Evolutionary conservation across 371 early-diverging fungal genomes (phyloP).

Genomic region (Mortierella sp.): DNA sequence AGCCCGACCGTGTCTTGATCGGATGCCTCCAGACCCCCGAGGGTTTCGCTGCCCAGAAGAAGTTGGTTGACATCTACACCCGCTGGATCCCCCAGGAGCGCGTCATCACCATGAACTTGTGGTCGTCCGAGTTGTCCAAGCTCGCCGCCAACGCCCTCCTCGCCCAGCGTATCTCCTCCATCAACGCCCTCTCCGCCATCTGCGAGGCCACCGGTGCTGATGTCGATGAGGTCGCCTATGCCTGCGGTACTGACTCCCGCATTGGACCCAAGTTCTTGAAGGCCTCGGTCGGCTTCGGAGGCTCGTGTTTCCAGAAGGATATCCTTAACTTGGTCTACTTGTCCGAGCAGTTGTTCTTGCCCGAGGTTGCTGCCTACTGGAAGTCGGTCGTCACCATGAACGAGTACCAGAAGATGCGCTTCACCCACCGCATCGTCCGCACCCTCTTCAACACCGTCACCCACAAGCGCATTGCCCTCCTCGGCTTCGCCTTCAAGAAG

Average conservation of each 20-base stretch:
- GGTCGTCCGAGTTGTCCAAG: conserved; percentile 96
- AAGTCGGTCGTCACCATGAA: conserved; percentile 92
- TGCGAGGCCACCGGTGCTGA: conserved; percentile 97
- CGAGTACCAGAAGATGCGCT: conserved; percentile 94
- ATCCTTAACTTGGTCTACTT: conserved; percentile 94
- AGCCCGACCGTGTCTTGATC: conserved; percentile 95
- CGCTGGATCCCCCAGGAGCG: conserved; percentile 87
- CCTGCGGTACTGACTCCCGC: conserved; percentile 90
- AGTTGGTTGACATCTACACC: conserved; percentile 78
- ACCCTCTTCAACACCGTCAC: conserved; percentile 87
- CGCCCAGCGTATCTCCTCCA: conserved; percentile 95
- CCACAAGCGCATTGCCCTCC: conserved; percentile 86
- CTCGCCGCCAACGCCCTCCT: conserved; percentile 96
- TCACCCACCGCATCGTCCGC: conserved; percentile 76
- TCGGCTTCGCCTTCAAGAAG: conserved; percentile 97
- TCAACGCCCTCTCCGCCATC: conserved; percentile 93
- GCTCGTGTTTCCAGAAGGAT: conserved; percentile 97
- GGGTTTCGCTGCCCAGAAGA: conserved; percentile 83
- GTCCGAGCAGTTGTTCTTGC: conserved; percentile 84
- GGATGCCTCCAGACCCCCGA: conserved; percentile 87
- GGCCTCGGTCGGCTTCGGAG: conserved; percentile 96
- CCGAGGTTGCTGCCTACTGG: conserved; percentile 97
- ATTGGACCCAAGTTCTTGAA: conserved; percentile 95
- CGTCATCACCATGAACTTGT: conserved; percentile 93
- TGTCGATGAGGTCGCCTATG: conserved; percentile 95